These are phyloP conservation scores for Cryptosporidium sp. DNA, from an alignment of 169 alveolate genomes.

Conservation along the genomic window DNA sequence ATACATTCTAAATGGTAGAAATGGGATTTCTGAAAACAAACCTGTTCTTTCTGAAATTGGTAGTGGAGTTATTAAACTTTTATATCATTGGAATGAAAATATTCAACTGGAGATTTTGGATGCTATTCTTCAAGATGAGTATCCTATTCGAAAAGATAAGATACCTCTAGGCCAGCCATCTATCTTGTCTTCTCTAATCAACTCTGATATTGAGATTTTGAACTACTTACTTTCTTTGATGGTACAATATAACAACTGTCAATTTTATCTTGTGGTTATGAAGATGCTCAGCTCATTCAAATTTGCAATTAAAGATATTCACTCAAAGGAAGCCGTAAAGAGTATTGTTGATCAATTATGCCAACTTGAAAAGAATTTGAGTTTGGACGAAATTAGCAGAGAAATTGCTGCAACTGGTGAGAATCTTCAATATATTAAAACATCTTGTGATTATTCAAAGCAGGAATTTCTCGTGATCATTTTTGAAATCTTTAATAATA, in stretches of 20 bases:
- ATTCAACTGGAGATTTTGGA: constrained; percentile 39
- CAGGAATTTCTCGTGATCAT: constrained; percentile 1
- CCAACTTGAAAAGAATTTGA: constrained; percentile 26
- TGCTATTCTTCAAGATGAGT: constrained; percentile 23
- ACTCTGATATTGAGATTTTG: constrained; percentile 25
- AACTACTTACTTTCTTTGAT: constrained; percentile 22
- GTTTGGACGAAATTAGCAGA: neutral
- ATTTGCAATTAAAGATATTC: neutral
- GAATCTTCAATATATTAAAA: neutral
- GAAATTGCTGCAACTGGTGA: neutral
- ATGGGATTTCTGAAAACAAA: constrained; percentile 3
- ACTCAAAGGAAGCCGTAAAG: neutral
- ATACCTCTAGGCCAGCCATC: neutral
- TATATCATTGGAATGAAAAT: constrained; percentile 53
- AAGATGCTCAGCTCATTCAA: constrained; percentile 6
- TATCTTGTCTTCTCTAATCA: constrained; percentile 16
- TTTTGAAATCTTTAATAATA: constrained; percentile 40
- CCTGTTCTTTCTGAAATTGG: neutral
- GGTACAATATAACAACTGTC: constrained; percentile 17
- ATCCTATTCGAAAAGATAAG: neutral
- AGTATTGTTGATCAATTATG: constrained; percentile 33
- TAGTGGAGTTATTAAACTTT: constrained; percentile 26
- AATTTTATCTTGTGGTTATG: constrained; percentile 12
- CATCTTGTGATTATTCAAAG: neutral
- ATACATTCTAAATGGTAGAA: constrained; percentile 25